phyloP scores from a whole-genome alignment of 352 stramenopile genomes.

The Phytophthora idaei region DNA sequence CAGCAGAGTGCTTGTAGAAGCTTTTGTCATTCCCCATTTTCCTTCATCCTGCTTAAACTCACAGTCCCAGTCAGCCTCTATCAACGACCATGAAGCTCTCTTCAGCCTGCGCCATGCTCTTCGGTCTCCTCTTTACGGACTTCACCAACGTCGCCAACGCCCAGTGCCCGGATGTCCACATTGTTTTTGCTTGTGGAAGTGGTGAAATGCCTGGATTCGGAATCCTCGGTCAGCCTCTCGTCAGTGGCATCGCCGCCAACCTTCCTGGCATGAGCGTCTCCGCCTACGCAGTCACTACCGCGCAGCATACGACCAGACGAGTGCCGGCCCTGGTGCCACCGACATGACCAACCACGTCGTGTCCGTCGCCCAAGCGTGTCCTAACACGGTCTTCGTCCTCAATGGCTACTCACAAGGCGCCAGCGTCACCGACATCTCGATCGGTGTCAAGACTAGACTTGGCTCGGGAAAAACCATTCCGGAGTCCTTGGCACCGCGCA shows the following conservation, averaged over 20 bases:
- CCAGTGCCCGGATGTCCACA: constrained; percentile 33
- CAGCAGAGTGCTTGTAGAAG: too few relatives aligned
- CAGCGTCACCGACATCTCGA: constrained; percentile 38
- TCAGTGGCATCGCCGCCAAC: constrained; percentile 31
- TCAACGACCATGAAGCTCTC: neutral
- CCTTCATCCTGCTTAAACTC: too few relatives aligned
- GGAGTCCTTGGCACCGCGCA: constrained; percentile 25
- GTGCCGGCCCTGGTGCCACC: too few relatives aligned
- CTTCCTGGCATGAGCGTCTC: constrained; percentile 43
- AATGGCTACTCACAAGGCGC: constrained; percentile 42
- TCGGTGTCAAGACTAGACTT: constrained; percentile 35
- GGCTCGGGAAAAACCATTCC: constrained; percentile 30
- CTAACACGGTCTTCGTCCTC: constrained; percentile 36
- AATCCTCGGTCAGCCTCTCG: constrained; percentile 36
- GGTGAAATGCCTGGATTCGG: constrained; percentile 36
- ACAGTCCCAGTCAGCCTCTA: too few relatives aligned
- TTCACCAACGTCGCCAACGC: neutral
- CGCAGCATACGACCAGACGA: constrained; percentile 8
- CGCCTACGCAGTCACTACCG: constrained; percentile 42
- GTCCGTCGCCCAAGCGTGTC: constrained; percentile 31
- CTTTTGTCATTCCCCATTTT: too few relatives aligned
- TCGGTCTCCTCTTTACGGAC: neutral
- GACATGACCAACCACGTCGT: constrained; percentile 44
- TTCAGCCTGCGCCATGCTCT: neutral
- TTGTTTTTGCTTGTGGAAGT: constrained; percentile 42